phyloP scores from a whole-genome alignment of 176 grass and related monocot species.

The Ananas comosus region DNA sequence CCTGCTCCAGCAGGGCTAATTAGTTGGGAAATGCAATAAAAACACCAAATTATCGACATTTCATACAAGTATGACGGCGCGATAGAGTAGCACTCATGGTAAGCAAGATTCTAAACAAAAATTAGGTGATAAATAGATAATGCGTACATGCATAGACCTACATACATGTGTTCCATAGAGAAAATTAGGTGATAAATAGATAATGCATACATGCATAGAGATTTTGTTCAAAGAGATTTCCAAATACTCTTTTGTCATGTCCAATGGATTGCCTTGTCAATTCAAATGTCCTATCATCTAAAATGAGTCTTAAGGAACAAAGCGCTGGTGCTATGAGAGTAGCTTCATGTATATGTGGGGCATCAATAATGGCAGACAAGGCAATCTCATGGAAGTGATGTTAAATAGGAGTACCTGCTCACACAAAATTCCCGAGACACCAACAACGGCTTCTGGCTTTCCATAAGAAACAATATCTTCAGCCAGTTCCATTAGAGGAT shows the following conservation, averaged over 20 bases:
- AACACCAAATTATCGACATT: not conserved
- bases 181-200: too few relatives aligned
- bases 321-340: not conserved
- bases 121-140: too few relatives aligned
- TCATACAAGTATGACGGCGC: not conserved
- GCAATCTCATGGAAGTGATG: not conserved
- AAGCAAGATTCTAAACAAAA: too few relatives aligned
- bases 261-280: too few relatives aligned
- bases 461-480: slow-evolving; percentile 73
- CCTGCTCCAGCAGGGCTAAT: slow-evolving; percentile 31
- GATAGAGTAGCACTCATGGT: too few relatives aligned
- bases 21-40: not conserved
- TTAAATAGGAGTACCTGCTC: slow-evolving; percentile 48
- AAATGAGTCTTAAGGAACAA: too few relatives aligned
- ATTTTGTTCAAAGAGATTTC: too few relatives aligned
- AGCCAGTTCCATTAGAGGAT: slow-evolving; percentile 70
- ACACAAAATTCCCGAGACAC: slow-evolving; percentile 72
- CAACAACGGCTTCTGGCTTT: slow-evolving; percentile 54
- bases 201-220: too few relatives aligned
- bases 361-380: not conserved
- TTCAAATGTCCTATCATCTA: too few relatives aligned
- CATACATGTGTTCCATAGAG: not conserved
- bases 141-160: not conserved
- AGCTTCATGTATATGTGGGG: not conserved
- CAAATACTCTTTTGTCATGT: too few relatives aligned